A percentile compares a stretch with the other conserved stretches of the same genome.
Evolutionary conservation across 2,329 filamentous ascomycete species (phyloP).

Genomic region (Tolypocladium pustulatum): DNA sequence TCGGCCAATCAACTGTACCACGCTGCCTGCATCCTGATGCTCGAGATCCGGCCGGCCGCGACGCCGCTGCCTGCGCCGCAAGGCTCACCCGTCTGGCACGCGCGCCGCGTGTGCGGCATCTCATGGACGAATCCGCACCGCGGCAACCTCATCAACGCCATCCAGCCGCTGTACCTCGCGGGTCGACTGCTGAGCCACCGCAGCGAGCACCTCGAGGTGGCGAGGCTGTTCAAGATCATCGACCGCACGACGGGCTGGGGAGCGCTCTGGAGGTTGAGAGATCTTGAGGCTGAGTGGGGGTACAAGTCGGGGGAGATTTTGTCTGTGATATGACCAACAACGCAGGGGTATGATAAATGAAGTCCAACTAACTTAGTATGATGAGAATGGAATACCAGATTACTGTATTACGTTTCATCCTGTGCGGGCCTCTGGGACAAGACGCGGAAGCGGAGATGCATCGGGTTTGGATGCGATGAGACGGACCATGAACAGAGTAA

Average conservation of each 20-base stretch:
- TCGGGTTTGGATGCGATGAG: too few species aligned
- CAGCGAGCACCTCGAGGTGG: not conserved
- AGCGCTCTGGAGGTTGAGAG: not conserved
- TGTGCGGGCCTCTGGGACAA: too few species aligned
- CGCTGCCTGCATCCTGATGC: not conserved
- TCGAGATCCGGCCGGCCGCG: slow-evolving; percentile 25
- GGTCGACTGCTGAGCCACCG: not conserved
- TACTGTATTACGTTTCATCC: too few species aligned
- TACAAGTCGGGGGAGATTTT: not conserved
- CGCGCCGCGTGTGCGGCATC: slow-evolving; percentile 36
- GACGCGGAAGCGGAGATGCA: too few species aligned
- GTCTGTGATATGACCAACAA: not conserved
- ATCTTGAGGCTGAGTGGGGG: not conserved
- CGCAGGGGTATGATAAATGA: too few species aligned
- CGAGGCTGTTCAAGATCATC: not conserved
- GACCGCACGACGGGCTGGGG: not conserved
- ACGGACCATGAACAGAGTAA: too few species aligned
- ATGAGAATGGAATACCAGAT: not conserved
- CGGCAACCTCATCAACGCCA: not conserved
- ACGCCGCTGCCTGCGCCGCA: slow-evolving; percentile 13
- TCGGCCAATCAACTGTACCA: not conserved
- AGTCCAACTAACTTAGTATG: too few species aligned
- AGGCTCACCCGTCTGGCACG: not conserved
- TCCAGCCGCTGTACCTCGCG: not conserved
- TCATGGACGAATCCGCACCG: slow-evolving; percentile 30